Percentiles rank a stretch among this genome's conserved stretches.
These are phyloP conservation scores for Parietaria judaica DNA, from an alignment of 306 rosid species.

Conservation along the genomic window DNA sequence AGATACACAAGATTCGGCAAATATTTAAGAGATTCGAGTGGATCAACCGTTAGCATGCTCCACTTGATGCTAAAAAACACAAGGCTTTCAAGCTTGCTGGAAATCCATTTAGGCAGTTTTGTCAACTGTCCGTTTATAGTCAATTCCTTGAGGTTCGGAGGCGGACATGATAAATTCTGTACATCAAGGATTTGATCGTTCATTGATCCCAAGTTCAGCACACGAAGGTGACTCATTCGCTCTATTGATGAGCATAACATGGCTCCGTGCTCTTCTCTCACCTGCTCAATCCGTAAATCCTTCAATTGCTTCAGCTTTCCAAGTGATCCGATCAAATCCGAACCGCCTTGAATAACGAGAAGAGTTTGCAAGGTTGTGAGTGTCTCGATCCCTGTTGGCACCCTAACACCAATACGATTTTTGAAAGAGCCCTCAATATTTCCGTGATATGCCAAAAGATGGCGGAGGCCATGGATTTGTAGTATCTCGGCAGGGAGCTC, in stretches of 20 bases:
- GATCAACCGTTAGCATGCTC: conserved; percentile 33
- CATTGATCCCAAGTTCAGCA: conserved; percentile 26
- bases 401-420: background rate
- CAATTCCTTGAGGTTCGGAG: conserved; percentile 33
- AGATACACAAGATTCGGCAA: too few relatives aligned
- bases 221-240: conserved; percentile 30
- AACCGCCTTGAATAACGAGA: background rate
- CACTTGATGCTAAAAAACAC: conserved; percentile 24
- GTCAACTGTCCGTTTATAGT: conserved; percentile 31
- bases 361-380: background rate
- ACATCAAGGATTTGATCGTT: conserved; percentile 30
- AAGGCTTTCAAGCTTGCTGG: conserved; percentile 21
- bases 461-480: conserved; percentile 3
- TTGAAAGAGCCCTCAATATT: background rate
- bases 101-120: conserved; percentile 36
- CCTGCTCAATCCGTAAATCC: conserved; percentile 30
- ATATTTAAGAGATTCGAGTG: conserved; percentile 5
- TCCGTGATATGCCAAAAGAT: background rate
- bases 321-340: conserved; percentile 21
- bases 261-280: conserved; percentile 36
- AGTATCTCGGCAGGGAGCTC: conserved; percentile 7
- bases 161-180: conserved; percentile 28
- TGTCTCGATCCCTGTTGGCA: background rate
- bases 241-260: conserved; percentile 36
- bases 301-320: conserved; percentile 33